Evolutionary conservation across 768 basidiomycete genomes (phyloP), one percentile per base, ranked within the genome.

Genomic region (Amanita fuliginea): DNA sequence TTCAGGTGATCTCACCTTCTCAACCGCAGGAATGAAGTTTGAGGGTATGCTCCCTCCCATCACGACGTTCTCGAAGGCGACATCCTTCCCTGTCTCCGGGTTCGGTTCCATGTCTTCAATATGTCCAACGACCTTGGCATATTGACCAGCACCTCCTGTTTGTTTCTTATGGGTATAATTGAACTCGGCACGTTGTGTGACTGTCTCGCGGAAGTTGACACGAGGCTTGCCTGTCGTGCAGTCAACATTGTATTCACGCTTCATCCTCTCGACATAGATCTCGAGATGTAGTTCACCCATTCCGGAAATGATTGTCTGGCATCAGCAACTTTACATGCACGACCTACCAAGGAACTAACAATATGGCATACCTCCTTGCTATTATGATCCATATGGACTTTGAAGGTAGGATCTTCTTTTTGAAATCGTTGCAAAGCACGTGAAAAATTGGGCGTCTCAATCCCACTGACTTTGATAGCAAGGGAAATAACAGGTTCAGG

Each of bases 271-370:
- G 53, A 97, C 93, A 67, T 99, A 98, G 60, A 99, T 95, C 61
- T 99, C 96, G 19, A 99, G 78, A 62, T 99, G 96, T 14, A 99
- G 79, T 65, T 99, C 96, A 21, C 96, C 96, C 96, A 99, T 99
- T 18, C 96, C 96, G 26, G 94, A 97, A 56, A 99, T 97, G 65
- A 99, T 98, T 13, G 95, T 98, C 89, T 93, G 55, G 16, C 6
- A 22, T 35, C 8, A n/a, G n/a, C 9, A 44, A 50, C n/a, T 40
- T 30, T 30, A 49, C 7, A 32, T 24, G 18, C 37, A 9, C 39
- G 13, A 30, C 37, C 16, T 13, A 30, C 9, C 10, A 16, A 33
- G 32, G 18, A 6, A 24, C 4, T 33, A 5, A 6, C 16, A 33
- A 36, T 28, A n/a, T 11, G 21, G 47, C 63, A 54, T 56, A 87